Base-by-base conservation (phyloP, 306 rosid genomes). In the Medicago truncatula region DNA sequence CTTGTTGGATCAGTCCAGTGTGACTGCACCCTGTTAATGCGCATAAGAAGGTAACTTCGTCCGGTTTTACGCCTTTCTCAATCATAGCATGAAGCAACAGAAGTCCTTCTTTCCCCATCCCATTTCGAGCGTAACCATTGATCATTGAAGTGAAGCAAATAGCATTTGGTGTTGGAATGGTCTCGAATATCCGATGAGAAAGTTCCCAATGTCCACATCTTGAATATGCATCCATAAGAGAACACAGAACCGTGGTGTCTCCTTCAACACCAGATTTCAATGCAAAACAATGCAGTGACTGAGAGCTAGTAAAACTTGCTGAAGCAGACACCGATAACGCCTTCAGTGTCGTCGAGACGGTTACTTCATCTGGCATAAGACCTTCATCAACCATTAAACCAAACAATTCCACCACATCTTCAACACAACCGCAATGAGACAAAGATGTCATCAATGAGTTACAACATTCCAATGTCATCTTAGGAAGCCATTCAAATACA, bases 391-490 rank as follows among this genome's bases (percentile, higher is more conserved):
- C 59, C 90, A 92, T 86, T 70, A 92, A 83, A 80, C 90, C 89
- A 76, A 95, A 90, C 92, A 95, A 85, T 72, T 92, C 96, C 71
- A 85, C 81, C 71, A 85, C 93, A 83, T 87, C 98, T 75, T 82
- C 92, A 70, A 56, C 38, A 61, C 71, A 76, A 44, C 85, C 94
- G 76, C 86, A 83, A 21, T 85, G 87, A 81, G 84, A 80, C 83
- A 92, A 86, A 72, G 97, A 90, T 46, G 97, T 83, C 96, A 95
- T 89, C 82, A 92, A 86, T 58, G 97, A 90, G 84, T 95, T 95
- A 73, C 87, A 85, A 68, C 97, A 87, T 80, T 81, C 92, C 82
- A 87, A 71, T 62, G 81, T 83, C 83, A 71, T 86, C 50, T 72
- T 76, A 17, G 76, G 79, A 76, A 82, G 77, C 68, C 67, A 76